Percentiles rank a stretch among this genome's conserved stretches.
Conservation (phyloP, 169 alveolate genomes). For the Perkinsus marinus region DNA sequence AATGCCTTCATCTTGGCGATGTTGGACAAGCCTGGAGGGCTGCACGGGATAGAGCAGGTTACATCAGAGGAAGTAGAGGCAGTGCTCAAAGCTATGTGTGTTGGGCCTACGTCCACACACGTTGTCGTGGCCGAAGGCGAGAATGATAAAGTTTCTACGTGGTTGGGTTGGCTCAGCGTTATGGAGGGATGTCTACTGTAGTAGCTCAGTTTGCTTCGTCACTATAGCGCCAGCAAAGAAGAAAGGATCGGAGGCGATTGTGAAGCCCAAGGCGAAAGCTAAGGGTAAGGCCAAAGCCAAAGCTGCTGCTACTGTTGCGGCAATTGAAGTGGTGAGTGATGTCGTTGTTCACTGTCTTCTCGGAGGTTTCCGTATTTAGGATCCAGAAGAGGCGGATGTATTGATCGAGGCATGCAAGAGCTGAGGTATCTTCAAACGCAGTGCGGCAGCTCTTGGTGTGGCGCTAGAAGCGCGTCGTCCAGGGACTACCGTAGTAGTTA, state of each 20-base stretch:
- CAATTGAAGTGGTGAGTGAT: not conserved
- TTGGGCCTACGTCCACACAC: not conserved
- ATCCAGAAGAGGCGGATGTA: not conserved
- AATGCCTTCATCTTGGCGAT: not conserved
- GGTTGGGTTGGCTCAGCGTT: not conserved
- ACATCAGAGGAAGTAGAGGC: not conserved
- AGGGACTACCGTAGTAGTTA: not conserved
- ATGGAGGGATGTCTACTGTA: not conserved
- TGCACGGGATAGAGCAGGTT: not conserved
- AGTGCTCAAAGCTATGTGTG: not conserved
- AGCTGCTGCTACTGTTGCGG: not conserved
- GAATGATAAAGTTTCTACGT: not conserved
- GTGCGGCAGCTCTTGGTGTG: not conserved
- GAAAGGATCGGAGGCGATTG: not conserved
- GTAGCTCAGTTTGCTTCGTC: not conserved
- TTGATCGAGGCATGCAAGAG: not conserved
- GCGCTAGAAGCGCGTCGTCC: not conserved
- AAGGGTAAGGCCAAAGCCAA: not conserved
- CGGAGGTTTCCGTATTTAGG: not conserved
- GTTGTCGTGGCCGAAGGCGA: not conserved
- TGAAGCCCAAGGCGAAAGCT: not conserved
- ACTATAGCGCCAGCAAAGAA: not conserved
- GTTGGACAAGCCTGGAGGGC: not conserved
- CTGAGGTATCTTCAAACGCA: not conserved
- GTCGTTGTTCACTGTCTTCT: not conserved